Evolutionary conservation across 208 protist genomes (phyloP).

Genomic region (Borovskyia barvae): DNA sequence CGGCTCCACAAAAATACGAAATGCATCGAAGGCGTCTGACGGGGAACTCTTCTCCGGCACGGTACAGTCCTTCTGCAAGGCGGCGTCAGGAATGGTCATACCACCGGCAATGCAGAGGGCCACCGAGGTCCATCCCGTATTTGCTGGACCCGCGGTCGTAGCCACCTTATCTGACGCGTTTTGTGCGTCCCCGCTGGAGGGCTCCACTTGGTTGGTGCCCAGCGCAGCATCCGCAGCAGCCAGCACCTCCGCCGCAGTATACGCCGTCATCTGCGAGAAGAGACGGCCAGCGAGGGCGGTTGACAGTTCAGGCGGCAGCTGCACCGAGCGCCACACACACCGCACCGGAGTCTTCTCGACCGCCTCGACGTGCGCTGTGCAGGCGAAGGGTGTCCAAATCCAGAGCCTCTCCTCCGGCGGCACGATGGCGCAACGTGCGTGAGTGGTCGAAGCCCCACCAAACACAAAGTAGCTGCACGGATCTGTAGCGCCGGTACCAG

Average conservation of each 20-base stretch:
- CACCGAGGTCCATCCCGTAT: conserved; percentile 8
- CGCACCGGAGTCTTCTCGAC: conserved; percentile 7
- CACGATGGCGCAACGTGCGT: conserved; percentile 11
- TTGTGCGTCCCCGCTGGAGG: background rate
- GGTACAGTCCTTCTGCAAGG: too few species aligned
- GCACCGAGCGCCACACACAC: conserved; percentile 39
- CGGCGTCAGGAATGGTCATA: background rate
- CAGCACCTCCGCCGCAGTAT: conserved; percentile 18
- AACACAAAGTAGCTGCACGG: conserved; percentile 23
- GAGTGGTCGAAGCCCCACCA: conserved; percentile 19
- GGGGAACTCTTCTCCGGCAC: background rate
- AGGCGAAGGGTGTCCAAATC: conserved; percentile 36
- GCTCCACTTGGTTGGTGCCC: background rate
- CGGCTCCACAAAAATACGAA: conserved; percentile 14
- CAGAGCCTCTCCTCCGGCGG: conserved; percentile 52
- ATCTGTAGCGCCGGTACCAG: conserved; percentile 27
- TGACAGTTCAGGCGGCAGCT: conserved; percentile 14
- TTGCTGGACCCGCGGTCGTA: background rate
- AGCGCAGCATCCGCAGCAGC: background rate
- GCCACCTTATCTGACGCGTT: background rate
- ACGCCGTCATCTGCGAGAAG: conserved; percentile 35
- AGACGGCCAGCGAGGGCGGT: conserved; percentile 30
- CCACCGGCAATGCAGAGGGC: conserved; percentile 22
- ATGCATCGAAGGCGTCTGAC: conserved; percentile 4
- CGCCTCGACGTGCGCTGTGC: too few species aligned